Conservation (phyloP, 495 filamentous ascomycete genomes). For the Bacidia rubella region DNA sequence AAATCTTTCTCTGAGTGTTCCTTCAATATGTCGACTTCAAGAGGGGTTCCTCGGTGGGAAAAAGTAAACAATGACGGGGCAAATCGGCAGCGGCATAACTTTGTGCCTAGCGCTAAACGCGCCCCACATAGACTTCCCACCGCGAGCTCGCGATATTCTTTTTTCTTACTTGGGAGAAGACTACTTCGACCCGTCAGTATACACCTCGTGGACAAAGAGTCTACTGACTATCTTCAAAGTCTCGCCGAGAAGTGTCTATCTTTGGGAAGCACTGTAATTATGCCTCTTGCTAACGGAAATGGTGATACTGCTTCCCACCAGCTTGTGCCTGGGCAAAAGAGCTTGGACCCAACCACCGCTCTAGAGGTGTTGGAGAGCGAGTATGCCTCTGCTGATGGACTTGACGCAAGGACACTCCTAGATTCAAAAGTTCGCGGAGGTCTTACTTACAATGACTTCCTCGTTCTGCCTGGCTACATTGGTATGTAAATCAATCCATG, state of each 20-base stretch:
- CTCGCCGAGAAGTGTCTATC: too few species aligned
- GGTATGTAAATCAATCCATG: conserved; percentile 39
- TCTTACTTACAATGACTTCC: conserved; percentile 73
- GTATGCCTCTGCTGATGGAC: conserved; percentile 66
- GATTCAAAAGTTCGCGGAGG: conserved; percentile 81
- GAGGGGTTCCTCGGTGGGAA: too few species aligned
- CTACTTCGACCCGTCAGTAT: conserved; percentile 38
- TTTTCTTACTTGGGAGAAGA: conserved; percentile 46
- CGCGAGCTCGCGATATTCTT: conserved; percentile 17
- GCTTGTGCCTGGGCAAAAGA: conserved; percentile 33
- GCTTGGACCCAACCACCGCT: conserved; percentile 49
- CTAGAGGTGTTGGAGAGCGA: conserved; percentile 61
- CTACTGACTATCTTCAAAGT: conserved; percentile 29
- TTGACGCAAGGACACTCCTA: conserved; percentile 67
- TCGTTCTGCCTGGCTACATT: conserved; percentile 53
- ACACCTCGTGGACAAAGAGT: conserved; percentile 24
- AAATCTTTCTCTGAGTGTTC: too few species aligned
- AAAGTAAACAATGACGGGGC: not conserved
- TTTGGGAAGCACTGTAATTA: too few species aligned
- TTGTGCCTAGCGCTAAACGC: not conserved
- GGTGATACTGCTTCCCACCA: conserved; percentile 21
- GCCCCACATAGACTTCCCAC: too few species aligned
- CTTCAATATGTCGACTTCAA: too few species aligned
- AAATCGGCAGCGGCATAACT: not conserved
- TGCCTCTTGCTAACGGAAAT: conserved; percentile 61